Percentiles rank a stretch among this genome's conserved stretches.
phyloP scores from a whole-genome alignment of 805 yeast species.

The Lipomyces sp. region DNA sequence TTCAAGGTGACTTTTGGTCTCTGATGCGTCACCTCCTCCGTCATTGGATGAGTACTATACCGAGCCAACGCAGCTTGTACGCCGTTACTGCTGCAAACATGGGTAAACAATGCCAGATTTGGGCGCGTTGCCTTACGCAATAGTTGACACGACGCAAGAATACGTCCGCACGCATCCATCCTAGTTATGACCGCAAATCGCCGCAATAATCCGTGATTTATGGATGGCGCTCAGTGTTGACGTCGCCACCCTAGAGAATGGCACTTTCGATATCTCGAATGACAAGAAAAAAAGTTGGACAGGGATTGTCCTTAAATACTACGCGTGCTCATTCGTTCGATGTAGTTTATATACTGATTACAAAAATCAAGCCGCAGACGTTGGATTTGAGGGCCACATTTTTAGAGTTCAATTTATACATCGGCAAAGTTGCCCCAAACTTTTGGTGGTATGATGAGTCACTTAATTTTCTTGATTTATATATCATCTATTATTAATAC shows the following conservation, averaged over 20 bases:
- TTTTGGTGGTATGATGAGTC: too few species aligned
- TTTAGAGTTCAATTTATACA: too few species aligned
- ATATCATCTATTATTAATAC: too few species aligned
- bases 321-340: conserved; percentile 1
- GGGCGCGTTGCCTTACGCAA: neutral
- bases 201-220: neutral
- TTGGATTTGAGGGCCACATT: too few species aligned
- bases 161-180: neutral
- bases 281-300: neutral
- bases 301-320: neutral
- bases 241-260: neutral
- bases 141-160: neutral
- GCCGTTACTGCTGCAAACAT: neutral
- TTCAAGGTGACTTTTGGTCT: conserved; percentile 50
- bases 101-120: neutral
- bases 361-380: neutral
- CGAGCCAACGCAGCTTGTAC: neutral
- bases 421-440: too few species aligned
- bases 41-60: conserved; percentile 22
- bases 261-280: neutral
- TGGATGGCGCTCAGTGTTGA: neutral
- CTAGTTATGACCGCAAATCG: neutral
- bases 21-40: conserved; percentile 1
- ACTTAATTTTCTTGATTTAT: too few species aligned
- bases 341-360: neutral